Conservation (phyloP, 768 basidiomycete species). For the Phallus indusiatus region DNA sequence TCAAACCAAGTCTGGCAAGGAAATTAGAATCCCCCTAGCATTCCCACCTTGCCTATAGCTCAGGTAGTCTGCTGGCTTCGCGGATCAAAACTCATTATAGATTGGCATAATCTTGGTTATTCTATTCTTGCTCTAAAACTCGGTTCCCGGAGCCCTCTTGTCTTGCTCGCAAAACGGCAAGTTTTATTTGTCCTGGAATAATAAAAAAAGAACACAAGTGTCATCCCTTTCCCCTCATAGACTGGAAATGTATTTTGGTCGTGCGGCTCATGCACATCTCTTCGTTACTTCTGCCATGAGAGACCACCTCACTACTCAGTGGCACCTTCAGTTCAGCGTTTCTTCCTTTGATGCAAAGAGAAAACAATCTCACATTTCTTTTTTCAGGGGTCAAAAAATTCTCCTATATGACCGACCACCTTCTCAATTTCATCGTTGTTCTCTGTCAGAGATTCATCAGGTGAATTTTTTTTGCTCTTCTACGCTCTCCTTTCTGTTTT, state of each 20-base stretch:
- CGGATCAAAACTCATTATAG: slow-evolving; percentile 85
- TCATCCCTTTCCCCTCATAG: slow-evolving; percentile 37
- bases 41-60: slow-evolving; percentile 84
- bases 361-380: too few relatives aligned
- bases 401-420: slow-evolving; percentile 91
- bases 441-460: slow-evolving; percentile 66
- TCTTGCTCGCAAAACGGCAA: slow-evolving; percentile 67
- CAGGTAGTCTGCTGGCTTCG: slow-evolving; percentile 59
- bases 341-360: too few relatives aligned
- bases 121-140: slow-evolving; percentile 81
- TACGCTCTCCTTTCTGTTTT: slow-evolving; percentile 20
- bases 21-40: slow-evolving; percentile 89
- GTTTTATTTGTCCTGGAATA: slow-evolving; percentile 11
- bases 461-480: slow-evolving; percentile 28
- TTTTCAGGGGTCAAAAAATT: slow-evolving; percentile 58
- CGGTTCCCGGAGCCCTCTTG: slow-evolving; percentile 58
- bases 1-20: neutral
- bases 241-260: slow-evolving; percentile 78
- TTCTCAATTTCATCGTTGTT: slow-evolving; percentile 64
- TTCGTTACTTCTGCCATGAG: slow-evolving; percentile 91
- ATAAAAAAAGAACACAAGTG: too few relatives aligned
- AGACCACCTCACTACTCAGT: slow-evolving; percentile 56
- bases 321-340: slow-evolving; percentile 63
- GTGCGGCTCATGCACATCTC: slow-evolving; percentile 75
- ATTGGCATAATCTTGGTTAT: slow-evolving; percentile 98